These are phyloP conservation scores for Hondaea fermentalgiana DNA, from an alignment of 108 stramenopile genomes.

Conservation along the genomic window DNA sequence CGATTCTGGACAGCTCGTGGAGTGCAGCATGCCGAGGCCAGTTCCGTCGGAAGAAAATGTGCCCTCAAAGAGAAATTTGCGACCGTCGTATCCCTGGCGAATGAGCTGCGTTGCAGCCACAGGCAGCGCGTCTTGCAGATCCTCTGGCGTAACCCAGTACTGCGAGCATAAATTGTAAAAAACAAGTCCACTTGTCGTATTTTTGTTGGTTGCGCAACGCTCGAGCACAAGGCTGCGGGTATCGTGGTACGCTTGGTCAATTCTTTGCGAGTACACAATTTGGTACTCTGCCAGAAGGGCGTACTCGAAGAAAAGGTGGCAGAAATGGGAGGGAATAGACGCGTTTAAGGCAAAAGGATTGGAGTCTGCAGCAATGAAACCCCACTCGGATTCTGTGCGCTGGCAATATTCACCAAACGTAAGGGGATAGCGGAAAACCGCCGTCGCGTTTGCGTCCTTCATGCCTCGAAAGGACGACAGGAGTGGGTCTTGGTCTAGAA, in stretches of 20 bases:
- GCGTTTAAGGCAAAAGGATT: neutral
- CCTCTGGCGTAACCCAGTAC: neutral
- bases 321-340: neutral
- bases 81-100: neutral
- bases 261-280: neutral
- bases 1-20: neutral
- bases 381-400: neutral
- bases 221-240: neutral
- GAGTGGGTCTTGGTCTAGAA: neutral
- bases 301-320: neutral
- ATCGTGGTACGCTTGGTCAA: neutral
- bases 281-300: neutral
- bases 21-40: neutral
- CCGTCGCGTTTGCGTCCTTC: neutral
- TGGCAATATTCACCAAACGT: neutral
- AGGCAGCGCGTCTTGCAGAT: neutral
- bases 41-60: neutral
- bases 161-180: neutral
- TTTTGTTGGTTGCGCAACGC: neutral
- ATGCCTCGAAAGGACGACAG: constrained; percentile 8
- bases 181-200: neutral
- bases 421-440: neutral
- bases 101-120: neutral
- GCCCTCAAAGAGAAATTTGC: neutral
- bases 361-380: neutral